phyloP scores from a whole-genome alignment of 2,329 filamentous ascomycete genomes.

The Trichoderma sp. region DNA sequence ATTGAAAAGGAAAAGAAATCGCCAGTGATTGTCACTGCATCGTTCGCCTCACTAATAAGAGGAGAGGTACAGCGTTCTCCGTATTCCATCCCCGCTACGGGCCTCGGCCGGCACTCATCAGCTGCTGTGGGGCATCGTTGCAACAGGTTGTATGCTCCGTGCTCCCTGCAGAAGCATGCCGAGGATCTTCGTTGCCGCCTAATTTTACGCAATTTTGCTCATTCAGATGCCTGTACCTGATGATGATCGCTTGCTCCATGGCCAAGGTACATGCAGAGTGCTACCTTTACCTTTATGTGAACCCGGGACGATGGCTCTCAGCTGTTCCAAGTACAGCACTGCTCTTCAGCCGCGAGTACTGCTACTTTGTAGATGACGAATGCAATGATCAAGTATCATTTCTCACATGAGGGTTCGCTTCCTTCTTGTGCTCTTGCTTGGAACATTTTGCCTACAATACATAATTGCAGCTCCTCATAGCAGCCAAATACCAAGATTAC shows the following conservation, averaged over 20 bases:
- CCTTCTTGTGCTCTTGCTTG: background rate
- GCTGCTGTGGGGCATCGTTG: background rate
- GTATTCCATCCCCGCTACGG: background rate
- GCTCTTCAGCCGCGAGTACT: background rate
- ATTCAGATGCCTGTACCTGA: background rate
- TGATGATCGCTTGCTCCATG: background rate
- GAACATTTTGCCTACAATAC: background rate
- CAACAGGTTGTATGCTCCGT: background rate
- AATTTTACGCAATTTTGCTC: background rate
- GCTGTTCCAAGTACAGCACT: background rate
- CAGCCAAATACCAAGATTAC: background rate
- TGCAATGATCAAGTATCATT: background rate
- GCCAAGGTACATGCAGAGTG: background rate
- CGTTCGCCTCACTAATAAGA: background rate
- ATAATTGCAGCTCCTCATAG: background rate
- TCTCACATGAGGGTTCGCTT: background rate
- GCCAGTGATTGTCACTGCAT: background rate
- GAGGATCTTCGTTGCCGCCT: background rate
- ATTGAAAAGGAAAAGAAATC: background rate
- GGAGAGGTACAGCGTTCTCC: background rate
- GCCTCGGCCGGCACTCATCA: constrained; percentile 15
- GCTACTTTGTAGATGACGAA: background rate
- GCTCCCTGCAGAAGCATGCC: background rate
- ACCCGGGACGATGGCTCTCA: background rate
- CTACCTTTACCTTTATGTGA: background rate